A percentile compares a stretch with the other conserved stretches of the same genome.
Evolutionary conservation across 345 rosid genomes (phyloP).

Genomic region (Euclidium syriacum): DNA sequence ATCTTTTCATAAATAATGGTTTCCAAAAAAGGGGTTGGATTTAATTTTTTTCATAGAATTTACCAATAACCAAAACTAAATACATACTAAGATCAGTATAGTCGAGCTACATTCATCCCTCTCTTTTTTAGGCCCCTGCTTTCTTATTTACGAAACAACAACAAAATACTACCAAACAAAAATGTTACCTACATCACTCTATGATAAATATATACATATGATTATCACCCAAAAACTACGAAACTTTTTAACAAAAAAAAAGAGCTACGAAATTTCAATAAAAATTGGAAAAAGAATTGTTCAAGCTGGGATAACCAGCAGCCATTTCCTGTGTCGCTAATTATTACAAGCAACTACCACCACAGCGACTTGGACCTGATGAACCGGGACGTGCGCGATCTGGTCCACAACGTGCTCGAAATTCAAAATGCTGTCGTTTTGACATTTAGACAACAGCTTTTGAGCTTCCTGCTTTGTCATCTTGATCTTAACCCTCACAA

Average conservation of each 20-base stretch:
- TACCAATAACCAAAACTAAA: too few relatives aligned
- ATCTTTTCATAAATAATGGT: too few relatives aligned
- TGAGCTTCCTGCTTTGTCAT: constrained; percentile 61
- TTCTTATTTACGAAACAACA: not conserved
- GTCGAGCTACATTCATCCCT: too few relatives aligned
- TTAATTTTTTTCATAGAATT: too few relatives aligned
- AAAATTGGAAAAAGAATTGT: not conserved
- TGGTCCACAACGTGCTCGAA: constrained; percentile 47
- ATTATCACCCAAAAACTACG: constrained; percentile 5
- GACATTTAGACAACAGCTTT: constrained; percentile 41
- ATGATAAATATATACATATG: not conserved
- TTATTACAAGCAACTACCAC: constrained; percentile 22
- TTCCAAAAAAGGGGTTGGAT: too few relatives aligned
- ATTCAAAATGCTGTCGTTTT: constrained; percentile 45
- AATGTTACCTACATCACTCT: not conserved
- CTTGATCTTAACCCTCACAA: constrained; percentile 51
- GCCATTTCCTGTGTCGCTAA: constrained; percentile 3
- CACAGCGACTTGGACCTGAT: constrained; percentile 34
- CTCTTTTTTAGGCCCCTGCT: too few relatives aligned
- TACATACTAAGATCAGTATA: too few relatives aligned
- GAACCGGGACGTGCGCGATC: constrained; percentile 38
- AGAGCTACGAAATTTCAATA: not conserved
- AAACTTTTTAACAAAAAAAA: too few relatives aligned
- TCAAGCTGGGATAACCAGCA: not conserved
- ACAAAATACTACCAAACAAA: not conserved